phyloP scores from a whole-genome alignment of 495 filamentous ascomycete genomes.

The Daldinia childiae region DNA sequence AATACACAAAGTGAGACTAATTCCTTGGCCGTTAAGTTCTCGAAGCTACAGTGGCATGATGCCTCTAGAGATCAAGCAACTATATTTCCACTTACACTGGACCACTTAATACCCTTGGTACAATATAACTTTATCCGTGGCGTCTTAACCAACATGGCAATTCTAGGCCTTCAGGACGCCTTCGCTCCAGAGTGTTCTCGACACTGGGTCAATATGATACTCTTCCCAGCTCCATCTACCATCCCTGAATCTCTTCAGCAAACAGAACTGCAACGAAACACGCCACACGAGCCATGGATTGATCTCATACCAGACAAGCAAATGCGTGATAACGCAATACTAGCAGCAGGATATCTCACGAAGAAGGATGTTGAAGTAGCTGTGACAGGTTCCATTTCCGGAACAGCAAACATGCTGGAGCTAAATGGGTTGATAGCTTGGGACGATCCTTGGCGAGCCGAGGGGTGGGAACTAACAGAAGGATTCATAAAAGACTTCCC shows the following conservation, averaged over 20 bases:
- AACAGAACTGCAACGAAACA: conserved; percentile 54
- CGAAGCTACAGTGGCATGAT: not conserved
- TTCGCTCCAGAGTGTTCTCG: conserved; percentile 29
- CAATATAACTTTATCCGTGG: conserved; percentile 52
- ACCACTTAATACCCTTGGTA: conserved; percentile 48
- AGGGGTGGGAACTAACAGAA: conserved; percentile 58
- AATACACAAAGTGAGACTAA: not conserved
- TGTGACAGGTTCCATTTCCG: conserved; percentile 23
- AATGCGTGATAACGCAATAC: conserved; percentile 63
- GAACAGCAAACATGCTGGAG: conserved; percentile 18
- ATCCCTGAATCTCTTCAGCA: conserved; percentile 57
- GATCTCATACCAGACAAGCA: conserved; percentile 62
- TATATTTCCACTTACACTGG: conserved; percentile 45
- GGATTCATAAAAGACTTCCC: conserved; percentile 54
- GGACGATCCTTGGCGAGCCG: conserved; percentile 54
- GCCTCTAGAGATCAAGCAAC: not conserved
- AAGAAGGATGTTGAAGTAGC: conserved; percentile 59
- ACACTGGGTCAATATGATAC: conserved; percentile 24
- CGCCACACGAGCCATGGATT: conserved; percentile 62
- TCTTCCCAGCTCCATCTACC: conserved; percentile 29
- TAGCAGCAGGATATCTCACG: conserved; percentile 52
- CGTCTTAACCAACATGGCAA: conserved; percentile 46
- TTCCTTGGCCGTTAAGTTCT: not conserved
- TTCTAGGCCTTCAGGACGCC: conserved; percentile 26
- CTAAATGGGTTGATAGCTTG: conserved; percentile 53